A percentile compares a stretch with the other conserved stretches of the same genome.
Conservation (phyloP, 768 basidiomycete genomes). For the Crepidotus variabilis region DNA sequence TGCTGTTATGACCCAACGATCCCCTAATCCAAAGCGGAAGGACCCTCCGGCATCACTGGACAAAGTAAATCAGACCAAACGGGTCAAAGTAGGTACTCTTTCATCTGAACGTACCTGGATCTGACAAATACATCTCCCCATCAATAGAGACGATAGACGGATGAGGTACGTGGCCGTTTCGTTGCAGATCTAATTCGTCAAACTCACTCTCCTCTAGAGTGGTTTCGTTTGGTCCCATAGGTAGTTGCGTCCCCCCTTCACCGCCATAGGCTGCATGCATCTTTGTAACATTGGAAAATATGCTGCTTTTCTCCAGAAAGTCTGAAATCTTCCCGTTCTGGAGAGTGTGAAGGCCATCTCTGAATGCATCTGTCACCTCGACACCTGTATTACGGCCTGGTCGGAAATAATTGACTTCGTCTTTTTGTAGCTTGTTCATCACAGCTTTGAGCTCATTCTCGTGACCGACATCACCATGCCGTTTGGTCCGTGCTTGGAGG, state of each 20-base stretch:
- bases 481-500: slow-evolving; percentile 14
- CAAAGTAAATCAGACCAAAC: background rate
- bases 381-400: slow-evolving; percentile 3
- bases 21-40: background rate
- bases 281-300: background rate
- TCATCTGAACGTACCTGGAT: background rate
- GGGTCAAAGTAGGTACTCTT: background rate
- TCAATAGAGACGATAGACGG: slow-evolving; percentile 4
- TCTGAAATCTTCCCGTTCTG: slow-evolving; percentile 9
- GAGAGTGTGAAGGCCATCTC: background rate
- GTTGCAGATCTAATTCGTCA: slow-evolving; percentile 1
- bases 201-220: background rate
- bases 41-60: background rate
- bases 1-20: background rate
- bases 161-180: background rate
- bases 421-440: slow-evolving; percentile 5
- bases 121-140: slow-evolving; percentile 3
- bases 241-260: background rate
- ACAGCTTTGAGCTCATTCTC: slow-evolving; percentile 10
- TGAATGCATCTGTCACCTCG: slow-evolving; percentile 8
- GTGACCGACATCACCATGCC: slow-evolving; percentile 6
- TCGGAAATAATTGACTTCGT: slow-evolving; percentile 6
- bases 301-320: slow-evolving; percentile 5
- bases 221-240: background rate
- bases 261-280: background rate